phyloP scores from a whole-genome alignment of 2,329 filamentous ascomycete species.

The Mariannaea sp. region DNA sequence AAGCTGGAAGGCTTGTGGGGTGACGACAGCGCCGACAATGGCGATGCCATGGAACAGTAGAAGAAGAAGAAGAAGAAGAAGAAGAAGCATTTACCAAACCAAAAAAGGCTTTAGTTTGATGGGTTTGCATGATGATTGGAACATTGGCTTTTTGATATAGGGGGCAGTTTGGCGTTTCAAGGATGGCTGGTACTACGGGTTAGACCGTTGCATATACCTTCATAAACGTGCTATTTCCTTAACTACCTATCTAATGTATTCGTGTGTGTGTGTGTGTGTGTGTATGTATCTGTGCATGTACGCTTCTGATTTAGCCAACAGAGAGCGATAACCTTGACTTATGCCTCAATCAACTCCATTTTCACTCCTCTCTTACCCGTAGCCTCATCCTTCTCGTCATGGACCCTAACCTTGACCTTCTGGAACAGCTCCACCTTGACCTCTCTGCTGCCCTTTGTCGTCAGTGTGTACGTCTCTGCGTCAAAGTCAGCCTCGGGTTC shows the following conservation, averaged over 20 bases:
- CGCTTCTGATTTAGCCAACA: slow-evolving; percentile 9
- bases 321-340: slow-evolving; percentile 2
- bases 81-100: too few species aligned
- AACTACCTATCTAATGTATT: slow-evolving; percentile 28
- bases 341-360: slow-evolving; percentile 64
- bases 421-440: slow-evolving; percentile 82
- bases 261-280: too few species aligned
- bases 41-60: slow-evolving; percentile 59
- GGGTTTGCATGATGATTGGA: slow-evolving; percentile 33
- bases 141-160: slow-evolving; percentile 37
- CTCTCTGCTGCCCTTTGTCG: slow-evolving; percentile 59
- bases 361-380: slow-evolving; percentile 95
- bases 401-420: slow-evolving; percentile 86
- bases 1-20: slow-evolving; percentile 93
- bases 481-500: slow-evolving; percentile 85
- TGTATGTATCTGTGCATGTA: too few species aligned
- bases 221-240: slow-evolving; percentile 31
- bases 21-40: slow-evolving; percentile 50
- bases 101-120: too few species aligned
- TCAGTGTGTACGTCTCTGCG: slow-evolving; percentile 80
- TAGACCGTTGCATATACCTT: slow-evolving; percentile 39
- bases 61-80: slow-evolving; percentile 23
- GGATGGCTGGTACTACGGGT: slow-evolving; percentile 40
- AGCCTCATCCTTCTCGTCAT: slow-evolving; percentile 89
- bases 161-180: slow-evolving; percentile 43